Base-by-base conservation (phyloP, 495 filamentous ascomycete species). In the Achaetomiella virescens region DNA sequence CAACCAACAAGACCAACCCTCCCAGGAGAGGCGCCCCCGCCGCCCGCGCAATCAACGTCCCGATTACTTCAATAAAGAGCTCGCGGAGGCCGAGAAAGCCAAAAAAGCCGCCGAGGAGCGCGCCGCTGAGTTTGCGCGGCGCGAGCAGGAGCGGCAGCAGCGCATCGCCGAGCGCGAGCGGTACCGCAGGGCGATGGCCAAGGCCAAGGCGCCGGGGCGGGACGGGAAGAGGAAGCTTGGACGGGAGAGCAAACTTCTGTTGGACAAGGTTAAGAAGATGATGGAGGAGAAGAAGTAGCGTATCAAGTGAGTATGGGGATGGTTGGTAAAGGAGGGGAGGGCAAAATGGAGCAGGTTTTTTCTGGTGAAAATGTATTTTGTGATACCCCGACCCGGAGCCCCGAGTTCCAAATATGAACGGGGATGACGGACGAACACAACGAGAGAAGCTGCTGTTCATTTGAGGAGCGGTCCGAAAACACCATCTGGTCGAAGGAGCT, bases 151-250 rank as follows among this genome's bases (percentile, higher is more conserved):
- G 61, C 74, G 78, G 33, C 66, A 76, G 43, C 61, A 67, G 57
- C 83, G 81, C 61, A 66, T 81, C 24, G 84, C 77, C 36, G 81
- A 84, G 58, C 75, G 81, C 35, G 84, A 86, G 61, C 79, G 77
- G 50, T 81, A 84, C 51, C 77, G 85, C 17, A 83, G 78, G 67
- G 81, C 80, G 3, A 86, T 90, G 81, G 79, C 81, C 14, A 90
- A 90, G 70, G 91, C 91, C 7, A 81, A 84, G 63, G 75, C 76
- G 31, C 85, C 84, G 10, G 89, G 89, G 46, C 78, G 78, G 64
- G 82, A 89, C 70, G 92, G 91, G 24, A 85, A 92, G 71, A 75
- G 84, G 62, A 92, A 89, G 70, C 62, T 98, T 33, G 93, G 93
- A 2, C 78, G 87, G 53, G 89, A 96, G 77, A 90, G 91, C 55